phyloP scores from a whole-genome alignment of 495 filamentous ascomycete species.

The Penicillium diatomitis region DNA sequence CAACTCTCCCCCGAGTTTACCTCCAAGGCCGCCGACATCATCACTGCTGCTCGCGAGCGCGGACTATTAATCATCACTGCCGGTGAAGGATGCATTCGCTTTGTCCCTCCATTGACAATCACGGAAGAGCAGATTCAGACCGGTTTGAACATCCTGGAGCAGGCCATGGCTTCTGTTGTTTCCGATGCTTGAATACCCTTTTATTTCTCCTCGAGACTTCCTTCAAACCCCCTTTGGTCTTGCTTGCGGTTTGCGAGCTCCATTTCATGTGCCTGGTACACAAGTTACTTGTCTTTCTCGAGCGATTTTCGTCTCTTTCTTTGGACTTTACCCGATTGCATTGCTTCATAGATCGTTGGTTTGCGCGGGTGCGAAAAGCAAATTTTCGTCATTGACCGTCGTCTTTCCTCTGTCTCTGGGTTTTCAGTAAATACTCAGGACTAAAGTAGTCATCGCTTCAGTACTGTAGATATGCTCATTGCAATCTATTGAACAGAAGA shows the following conservation, averaged over 20 bases:
- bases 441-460: too few species aligned
- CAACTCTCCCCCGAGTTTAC: conserved; percentile 66
- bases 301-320: conserved; percentile 5
- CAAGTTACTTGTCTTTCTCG: conserved; percentile 6
- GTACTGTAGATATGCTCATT: too few species aligned
- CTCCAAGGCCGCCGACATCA: conserved; percentile 45
- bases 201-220: neutral
- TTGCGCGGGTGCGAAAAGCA: neutral
- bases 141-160: conserved; percentile 65
- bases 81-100: conserved; percentile 78
- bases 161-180: conserved; percentile 55
- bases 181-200: conserved; percentile 10
- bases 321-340: neutral
- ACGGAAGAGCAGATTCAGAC: conserved; percentile 65
- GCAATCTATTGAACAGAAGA: too few species aligned
- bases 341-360: neutral
- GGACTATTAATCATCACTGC: conserved; percentile 87
- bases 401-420: too few species aligned
- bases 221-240: too few species aligned
- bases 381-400: neutral
- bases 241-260: conserved; percentile 5
- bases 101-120: conserved; percentile 76
- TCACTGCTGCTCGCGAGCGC: conserved; percentile 78
- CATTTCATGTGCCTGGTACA: conserved; percentile 15
- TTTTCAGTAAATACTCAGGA: too few species aligned